Evolutionary conservation across 2,329 filamentous ascomycete species (phyloP), one percentile per base, ranked within the genome.

Genomic region (Penicillium freii): DNA sequence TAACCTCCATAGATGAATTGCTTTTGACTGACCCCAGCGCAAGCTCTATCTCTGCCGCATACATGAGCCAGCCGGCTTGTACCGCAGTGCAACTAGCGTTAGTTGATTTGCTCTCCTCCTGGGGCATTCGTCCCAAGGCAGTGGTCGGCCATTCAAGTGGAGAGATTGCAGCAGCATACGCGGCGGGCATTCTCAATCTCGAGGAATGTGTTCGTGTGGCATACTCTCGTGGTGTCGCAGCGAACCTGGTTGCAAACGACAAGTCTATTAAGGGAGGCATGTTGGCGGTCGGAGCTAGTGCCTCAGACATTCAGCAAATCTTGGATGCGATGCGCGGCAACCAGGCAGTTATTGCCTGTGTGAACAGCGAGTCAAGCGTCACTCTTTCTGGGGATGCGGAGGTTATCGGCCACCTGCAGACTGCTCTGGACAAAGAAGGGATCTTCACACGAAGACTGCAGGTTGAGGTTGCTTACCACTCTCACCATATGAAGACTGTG

Each of bases 161-260:
- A 29, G 71, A 73, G 33, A 72, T 73, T 38, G 67, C 66, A 17
- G 71, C 71, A 7, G 71, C 72, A 5, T 73, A 71, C 40, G 66
- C 71, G 2, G 67, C 70, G 0, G 67, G 70, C 1, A 60, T 65
- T 8, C 36, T 71, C 4, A 58, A 56, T 0, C 13, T 59, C 1
- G 54, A 62, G 4, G 59, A 65, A 25, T 68, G 66, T 51, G 63
- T 69, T 9, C 57, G 60, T 1, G 57, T 69, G 27, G 67, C 69
- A 0, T 72, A 66, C 44, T 61, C 54, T 34, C 65, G 70, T 42
- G 69, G 69, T 15, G 51, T 63, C 1, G 60, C 62, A 31, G 58
- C 61, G n/a, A 53, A 64, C 23, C 42, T 61, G 11, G 51, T 62
- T 7, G 49, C 54, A 15, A 66, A 63, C 5, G 56, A 66, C 42